A percentile compares a stretch with the other conserved stretches of the same genome.
These are phyloP conservation scores for Colletotrichum abscissum DNA, from an alignment of 2,329 filamentous ascomycete genomes.

Conservation along the genomic window DNA sequence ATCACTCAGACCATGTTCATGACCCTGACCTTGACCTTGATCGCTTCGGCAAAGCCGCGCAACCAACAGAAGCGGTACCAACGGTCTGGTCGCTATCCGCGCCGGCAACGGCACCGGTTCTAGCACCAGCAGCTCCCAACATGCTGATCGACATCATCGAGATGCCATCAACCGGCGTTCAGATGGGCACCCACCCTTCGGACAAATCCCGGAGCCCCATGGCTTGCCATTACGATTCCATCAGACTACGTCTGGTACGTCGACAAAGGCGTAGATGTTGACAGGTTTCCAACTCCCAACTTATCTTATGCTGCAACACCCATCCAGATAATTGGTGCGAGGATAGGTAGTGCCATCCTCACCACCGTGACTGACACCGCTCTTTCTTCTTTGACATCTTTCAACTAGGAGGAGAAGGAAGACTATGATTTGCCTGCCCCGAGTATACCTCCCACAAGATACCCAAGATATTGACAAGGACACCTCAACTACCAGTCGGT, in stretches of 20 bases:
- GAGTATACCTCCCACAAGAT: background rate
- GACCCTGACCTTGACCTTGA: background rate
- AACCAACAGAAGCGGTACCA: background rate
- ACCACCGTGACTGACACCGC: background rate
- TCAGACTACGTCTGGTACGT: background rate
- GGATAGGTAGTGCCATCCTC: background rate
- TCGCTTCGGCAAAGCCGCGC: background rate
- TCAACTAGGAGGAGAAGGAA: background rate
- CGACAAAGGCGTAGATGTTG: background rate
- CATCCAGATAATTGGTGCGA: background rate
- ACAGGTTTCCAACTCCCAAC: background rate
- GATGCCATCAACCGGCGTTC: background rate
- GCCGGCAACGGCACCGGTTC: background rate
- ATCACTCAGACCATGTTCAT: background rate
- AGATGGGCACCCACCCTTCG: background rate
- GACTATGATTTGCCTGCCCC: background rate
- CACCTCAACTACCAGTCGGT: background rate
- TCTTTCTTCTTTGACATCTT: background rate
- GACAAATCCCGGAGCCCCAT: background rate
- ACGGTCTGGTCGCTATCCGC: background rate
- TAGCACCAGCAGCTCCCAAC: background rate
- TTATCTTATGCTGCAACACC: background rate
- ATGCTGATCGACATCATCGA: background rate
- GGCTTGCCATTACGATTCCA: background rate
- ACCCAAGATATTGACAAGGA: background rate